These are phyloP conservation scores for Sequoia sempervirens DNA, from an alignment of 75 land plant genomes.

Conservation along the genomic window DNA sequence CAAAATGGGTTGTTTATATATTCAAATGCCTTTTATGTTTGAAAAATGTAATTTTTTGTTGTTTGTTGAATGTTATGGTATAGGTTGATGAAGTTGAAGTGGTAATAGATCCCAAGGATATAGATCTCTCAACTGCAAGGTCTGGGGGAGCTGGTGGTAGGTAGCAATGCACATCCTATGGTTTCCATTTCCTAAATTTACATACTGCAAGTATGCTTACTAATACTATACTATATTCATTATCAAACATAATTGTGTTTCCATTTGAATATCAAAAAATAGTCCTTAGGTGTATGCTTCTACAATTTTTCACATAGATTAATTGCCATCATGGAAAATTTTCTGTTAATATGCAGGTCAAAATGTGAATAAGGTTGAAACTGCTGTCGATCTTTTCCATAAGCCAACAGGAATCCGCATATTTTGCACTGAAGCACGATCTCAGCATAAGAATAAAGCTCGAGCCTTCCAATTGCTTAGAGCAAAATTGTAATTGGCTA, in stretches of 20 bases:
- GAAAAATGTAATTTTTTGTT: not conserved
- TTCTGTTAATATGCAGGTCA: conserved; percentile 66
- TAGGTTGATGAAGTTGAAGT: conserved; percentile 99
- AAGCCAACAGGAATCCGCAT: conserved; percentile 98
- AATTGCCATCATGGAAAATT: not conserved
- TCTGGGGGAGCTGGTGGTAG: conserved; percentile 99
- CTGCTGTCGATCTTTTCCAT: conserved; percentile 89
- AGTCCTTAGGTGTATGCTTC: not conserved
- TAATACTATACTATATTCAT: not conserved
- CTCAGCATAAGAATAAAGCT: conserved; percentile 78
- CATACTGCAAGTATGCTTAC: not conserved
- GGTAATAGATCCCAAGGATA: conserved; percentile 96
- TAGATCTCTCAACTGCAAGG: conserved; percentile 96
- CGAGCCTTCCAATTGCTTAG: conserved; percentile 91
- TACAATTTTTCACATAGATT: not conserved
- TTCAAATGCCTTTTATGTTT: not conserved
- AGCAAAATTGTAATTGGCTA: conserved; percentile 76
- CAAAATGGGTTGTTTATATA: not conserved
- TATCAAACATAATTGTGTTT: not conserved
- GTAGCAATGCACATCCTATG: not conserved
- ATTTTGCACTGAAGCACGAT: conserved; percentile 96
- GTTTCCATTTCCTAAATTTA: not conserved
- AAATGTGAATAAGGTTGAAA: conserved; percentile 99
- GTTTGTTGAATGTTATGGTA: not conserved
- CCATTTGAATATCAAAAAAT: not conserved